These are phyloP conservation scores for Talaromyces rugulosus DNA, from an alignment of 2,329 filamentous ascomycete species.

Conservation along the genomic window DNA sequence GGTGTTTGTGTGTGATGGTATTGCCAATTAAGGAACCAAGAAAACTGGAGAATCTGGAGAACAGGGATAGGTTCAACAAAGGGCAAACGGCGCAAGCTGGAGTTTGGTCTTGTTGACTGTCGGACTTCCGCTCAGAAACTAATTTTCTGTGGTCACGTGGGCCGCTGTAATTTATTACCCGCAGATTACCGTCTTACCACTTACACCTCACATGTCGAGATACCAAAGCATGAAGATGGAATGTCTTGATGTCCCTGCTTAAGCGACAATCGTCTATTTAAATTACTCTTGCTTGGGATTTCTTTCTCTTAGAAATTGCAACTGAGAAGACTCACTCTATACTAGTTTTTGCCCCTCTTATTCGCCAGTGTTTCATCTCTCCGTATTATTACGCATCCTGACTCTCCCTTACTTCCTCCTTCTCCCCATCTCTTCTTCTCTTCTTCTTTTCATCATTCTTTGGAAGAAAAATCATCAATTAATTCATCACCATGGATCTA, in stretches of 20 bases:
- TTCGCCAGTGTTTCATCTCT: not conserved
- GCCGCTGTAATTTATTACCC: conserved; percentile 3
- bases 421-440: not conserved
- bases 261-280: not conserved
- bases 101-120: conserved; percentile 6
- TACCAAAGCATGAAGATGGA: not conserved
- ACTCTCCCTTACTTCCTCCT: not conserved
- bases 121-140: conserved; percentile 12
- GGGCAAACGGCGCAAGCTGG: not conserved
- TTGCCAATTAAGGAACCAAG: not conserved
- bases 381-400: not conserved
- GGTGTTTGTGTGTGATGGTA: conserved; percentile 13
- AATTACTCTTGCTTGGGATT: not conserved
- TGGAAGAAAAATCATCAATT: not conserved
- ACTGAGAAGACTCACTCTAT: not conserved
- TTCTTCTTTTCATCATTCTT: not conserved
- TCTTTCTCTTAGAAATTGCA: not conserved
- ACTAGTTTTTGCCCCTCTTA: not conserved
- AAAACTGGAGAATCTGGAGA: not conserved
- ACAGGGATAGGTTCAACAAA: not conserved
- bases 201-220: not conserved
- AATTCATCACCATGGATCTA: conserved; percentile 11
- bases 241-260: not conserved
- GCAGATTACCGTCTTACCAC: not conserved
- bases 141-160: conserved; percentile 14